These are phyloP conservation scores for Phytophthora podocarpi DNA, from an alignment of 352 stramenopile species.

Conservation along the genomic window DNA sequence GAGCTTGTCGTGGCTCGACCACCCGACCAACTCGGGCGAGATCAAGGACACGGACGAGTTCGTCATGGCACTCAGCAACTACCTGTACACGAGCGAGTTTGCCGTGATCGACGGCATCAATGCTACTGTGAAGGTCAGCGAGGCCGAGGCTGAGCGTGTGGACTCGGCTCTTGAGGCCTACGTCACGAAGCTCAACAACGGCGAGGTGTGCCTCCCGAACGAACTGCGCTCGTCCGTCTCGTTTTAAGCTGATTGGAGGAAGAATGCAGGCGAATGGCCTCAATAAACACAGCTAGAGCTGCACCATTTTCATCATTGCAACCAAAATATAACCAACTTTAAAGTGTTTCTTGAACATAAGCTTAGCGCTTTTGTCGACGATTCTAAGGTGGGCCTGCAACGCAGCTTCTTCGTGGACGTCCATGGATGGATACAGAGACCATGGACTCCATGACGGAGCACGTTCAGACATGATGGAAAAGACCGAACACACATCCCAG, in stretches of 20 bases:
- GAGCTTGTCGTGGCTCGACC: conserved; percentile 59
- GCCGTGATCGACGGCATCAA: conserved; percentile 36
- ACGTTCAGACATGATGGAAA: conserved; percentile 22
- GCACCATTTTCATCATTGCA: conserved; percentile 6
- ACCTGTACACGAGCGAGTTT: conserved; percentile 63
- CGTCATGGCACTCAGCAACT: conserved; percentile 62
- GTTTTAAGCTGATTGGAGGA: conserved; percentile 20
- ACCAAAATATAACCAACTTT: conserved; percentile 27
- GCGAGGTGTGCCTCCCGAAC: conserved; percentile 22
- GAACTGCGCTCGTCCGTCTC: conserved; percentile 34
- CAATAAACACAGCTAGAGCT: conserved; percentile 23
- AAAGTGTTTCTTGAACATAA: no score
- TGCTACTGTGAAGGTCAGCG: conserved; percentile 46
- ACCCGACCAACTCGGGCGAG: conserved; percentile 51
- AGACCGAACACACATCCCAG: conserved; percentile 24
- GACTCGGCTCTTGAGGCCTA: conserved; percentile 55
- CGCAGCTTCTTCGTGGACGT: conserved; percentile 7
- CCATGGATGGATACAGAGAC: no score
- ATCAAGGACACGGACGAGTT: conserved; percentile 65
- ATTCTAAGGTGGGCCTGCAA: conserved; percentile 22
- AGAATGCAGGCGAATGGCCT: conserved; percentile 3
- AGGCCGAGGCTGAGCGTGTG: conserved; percentile 54
- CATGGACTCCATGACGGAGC: no score
- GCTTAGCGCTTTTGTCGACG: conserved; percentile 11
- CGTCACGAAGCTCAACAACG: conserved; percentile 28